Base-by-base conservation (phyloP, 164 flowering plant genomes). In the Protea cynaroides region DNA sequence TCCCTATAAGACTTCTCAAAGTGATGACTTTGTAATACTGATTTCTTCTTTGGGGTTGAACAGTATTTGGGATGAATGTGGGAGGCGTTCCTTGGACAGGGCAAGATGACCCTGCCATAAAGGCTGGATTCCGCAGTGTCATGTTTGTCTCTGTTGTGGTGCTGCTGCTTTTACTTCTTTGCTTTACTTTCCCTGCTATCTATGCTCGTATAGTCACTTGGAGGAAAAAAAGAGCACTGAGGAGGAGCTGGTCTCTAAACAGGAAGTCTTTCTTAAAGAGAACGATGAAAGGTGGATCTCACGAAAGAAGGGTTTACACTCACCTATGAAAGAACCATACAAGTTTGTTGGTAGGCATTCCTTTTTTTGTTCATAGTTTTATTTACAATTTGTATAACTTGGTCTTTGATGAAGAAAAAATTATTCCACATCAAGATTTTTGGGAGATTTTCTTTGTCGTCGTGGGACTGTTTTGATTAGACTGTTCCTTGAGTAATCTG, bases 21-120 rank as follows among this genome's bases (percentile, higher is more conserved):
- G 24, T 56, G 43, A 56, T 7, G 4, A 25, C 24, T 22, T 24
- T 24, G 1, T 22, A 47, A 25, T 7, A 11, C 19, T 19, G 14
- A 17, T 13, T 23, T 6, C 1, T 18, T 25, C 40, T 40, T 14
- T 59, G 25, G 29, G 59, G 17, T 58, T 22, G 56, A 14, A 37
- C 83, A 95, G 97, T 90, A 44, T 95, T 95, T 77, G 99, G 99
- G 52, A 95, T 95, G 99, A 95, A 95, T 63, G 99, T 92, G n/a
- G 99, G 99, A 15, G 99, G 99, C 49, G 92, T 95, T 62, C 99
- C 99, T 65, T 95, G 99, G 97, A 90, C 99, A 4, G 79, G 29
- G 22, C 97, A 88, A 65, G 69, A 52, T 3, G 75, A 87, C 55
- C 92, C 97, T 13, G 54, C 22, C 14, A 10, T 86, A 53, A 80